These are phyloP conservation scores for Gypsophila paniculata DNA, from an alignment of 179 eudicot genomes.

Conservation along the genomic window DNA sequence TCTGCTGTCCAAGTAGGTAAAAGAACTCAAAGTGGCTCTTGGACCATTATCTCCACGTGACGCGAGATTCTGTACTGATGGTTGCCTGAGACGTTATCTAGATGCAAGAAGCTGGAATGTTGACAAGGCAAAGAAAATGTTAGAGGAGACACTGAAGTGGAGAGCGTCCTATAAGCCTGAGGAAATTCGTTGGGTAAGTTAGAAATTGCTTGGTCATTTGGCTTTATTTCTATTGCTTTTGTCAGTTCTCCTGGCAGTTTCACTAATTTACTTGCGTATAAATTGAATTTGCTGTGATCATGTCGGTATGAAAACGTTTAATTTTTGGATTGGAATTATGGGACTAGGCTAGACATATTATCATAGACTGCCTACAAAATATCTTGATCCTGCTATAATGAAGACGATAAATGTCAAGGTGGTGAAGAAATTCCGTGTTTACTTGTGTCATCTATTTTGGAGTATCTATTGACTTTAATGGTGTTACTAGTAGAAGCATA, in stretches of 20 bases:
- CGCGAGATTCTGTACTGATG: constrained; percentile 59
- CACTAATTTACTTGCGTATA: background rate
- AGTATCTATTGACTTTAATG: background rate
- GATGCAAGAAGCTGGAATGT: constrained; percentile 85
- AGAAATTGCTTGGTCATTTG: background rate
- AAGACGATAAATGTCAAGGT: background rate
- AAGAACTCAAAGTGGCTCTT: constrained; percentile 56
- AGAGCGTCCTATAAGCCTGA: constrained; percentile 73
- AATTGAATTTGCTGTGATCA: background rate
- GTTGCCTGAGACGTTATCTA: constrained; percentile 68
- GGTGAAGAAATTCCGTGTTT: too few species aligned
- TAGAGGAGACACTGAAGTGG: constrained; percentile 77
- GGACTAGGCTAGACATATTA: background rate
- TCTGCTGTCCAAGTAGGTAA: constrained; percentile 35
- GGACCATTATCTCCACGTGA: constrained; percentile 54
- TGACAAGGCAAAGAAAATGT: constrained; percentile 70
- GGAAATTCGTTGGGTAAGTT: constrained; percentile 85
- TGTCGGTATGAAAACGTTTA: background rate
- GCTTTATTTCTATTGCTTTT: background rate
- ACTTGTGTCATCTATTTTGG: background rate
- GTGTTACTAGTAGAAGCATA: background rate
- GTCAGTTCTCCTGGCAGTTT: background rate
- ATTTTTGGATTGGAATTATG: too few species aligned
- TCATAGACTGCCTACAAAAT: background rate
- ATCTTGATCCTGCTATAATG: background rate